Conservation (phyloP, 2,329 filamentous ascomycete species). For the Cordyceps cateniannulata region DNA sequence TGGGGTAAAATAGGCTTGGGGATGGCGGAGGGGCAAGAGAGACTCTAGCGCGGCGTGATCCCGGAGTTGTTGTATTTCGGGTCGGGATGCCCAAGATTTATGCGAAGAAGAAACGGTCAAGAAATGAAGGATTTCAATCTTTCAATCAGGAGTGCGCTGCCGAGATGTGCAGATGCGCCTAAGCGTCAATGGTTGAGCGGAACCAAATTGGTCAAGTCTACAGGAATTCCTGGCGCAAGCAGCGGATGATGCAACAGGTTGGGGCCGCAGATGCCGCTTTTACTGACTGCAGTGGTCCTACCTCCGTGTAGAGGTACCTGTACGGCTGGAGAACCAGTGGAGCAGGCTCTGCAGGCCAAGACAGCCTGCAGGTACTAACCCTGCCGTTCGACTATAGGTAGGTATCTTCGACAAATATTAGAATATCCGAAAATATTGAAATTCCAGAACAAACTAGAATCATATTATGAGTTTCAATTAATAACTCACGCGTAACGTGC, state of each 20-base stretch:
- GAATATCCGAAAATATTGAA: too few species aligned
- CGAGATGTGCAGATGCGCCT: slow-evolving; percentile 5
- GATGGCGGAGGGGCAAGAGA: neutral
- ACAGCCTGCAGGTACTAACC: neutral
- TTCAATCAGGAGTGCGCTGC: slow-evolving; percentile 3
- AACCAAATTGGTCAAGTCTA: neutral
- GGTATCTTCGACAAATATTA: too few species aligned
- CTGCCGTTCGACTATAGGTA: neutral
- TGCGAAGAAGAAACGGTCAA: neutral
- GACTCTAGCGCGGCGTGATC: neutral
- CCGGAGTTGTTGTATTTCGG: neutral
- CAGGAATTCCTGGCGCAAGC: neutral
- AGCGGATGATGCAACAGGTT: slow-evolving; percentile 7
- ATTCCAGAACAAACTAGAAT: neutral
- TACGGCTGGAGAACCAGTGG: neutral
- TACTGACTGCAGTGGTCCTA: neutral
- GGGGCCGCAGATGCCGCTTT: neutral
- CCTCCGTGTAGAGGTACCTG: too few species aligned
- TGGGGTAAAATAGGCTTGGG: slow-evolving; percentile 8
- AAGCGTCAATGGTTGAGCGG: neutral
- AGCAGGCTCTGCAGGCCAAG: neutral
- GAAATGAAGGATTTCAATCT: neutral
- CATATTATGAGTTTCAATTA: neutral
- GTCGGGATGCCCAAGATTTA: neutral
- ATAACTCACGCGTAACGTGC: neutral